Conservation (phyloP, 169 alveolate genomes). For the Toxoplasma gondii region DNA sequence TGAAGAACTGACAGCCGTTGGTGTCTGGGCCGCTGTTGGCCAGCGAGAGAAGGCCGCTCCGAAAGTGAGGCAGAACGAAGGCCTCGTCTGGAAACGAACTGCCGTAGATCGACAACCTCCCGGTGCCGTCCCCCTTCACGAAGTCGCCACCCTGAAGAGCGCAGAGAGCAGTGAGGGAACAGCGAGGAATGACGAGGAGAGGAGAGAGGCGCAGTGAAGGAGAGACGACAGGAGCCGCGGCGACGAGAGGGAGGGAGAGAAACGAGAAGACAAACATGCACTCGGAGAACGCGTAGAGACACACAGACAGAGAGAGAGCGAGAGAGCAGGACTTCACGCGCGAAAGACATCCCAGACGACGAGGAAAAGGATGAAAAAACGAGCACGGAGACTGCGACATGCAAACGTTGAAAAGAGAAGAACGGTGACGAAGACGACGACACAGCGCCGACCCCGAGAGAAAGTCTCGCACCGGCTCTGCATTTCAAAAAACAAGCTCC, state of each 20-base stretch:
- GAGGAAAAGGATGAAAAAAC: no score
- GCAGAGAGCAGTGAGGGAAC: neutral
- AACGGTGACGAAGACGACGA: neutral
- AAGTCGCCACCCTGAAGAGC: conserved; percentile 96
- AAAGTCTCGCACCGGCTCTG: neutral
- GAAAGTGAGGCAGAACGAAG: conserved; percentile 90
- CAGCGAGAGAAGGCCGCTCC: conserved; percentile 95
- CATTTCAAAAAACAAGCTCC: neutral
- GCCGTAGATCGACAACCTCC: conserved; percentile 96
- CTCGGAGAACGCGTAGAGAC: neutral
- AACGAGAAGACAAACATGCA: neutral
- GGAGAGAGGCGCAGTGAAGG: neutral
- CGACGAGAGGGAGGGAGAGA: neutral
- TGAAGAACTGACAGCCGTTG: conserved; percentile 95
- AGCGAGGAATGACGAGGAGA: neutral
- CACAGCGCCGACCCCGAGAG: neutral
- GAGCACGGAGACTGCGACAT: no score
- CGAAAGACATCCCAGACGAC: no score
- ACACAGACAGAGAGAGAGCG: no score
- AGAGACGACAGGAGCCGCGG: neutral
- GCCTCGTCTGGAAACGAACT: conserved; percentile 94
- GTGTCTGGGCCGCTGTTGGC: conserved; percentile 85
- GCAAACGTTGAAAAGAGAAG: no score
- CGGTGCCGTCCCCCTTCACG: conserved; percentile 96
- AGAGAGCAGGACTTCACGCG: no score